Evolutionary conservation across 2,329 filamentous ascomycete species (phyloP).

Genomic region (Chrysosporium queenslandicum): DNA sequence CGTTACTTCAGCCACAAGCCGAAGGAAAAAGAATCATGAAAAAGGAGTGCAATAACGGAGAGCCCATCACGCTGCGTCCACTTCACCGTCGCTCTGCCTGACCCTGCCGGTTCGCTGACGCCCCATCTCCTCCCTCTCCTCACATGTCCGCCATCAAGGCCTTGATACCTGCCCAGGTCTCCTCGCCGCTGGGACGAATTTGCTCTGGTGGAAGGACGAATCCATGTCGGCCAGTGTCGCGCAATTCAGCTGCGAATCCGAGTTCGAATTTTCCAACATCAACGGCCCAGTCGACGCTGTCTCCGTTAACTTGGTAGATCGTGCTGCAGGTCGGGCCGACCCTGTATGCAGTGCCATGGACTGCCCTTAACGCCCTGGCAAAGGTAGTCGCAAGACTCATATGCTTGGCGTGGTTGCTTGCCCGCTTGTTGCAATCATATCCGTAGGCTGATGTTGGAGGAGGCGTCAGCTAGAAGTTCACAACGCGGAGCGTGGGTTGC

Average conservation of each 20-base stretch:
- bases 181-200: slow-evolving; percentile 40
- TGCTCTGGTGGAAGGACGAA: slow-evolving; percentile 43
- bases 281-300: slow-evolving; percentile 37
- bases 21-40: background rate
- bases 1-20: background rate
- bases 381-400: slow-evolving; percentile 42
- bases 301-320: slow-evolving; percentile 46
- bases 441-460: slow-evolving; percentile 40
- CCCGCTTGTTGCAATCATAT: slow-evolving; percentile 44
- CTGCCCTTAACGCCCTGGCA: slow-evolving; percentile 46
- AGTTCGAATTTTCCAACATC: slow-evolving; percentile 38
- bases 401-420: slow-evolving; percentile 42
- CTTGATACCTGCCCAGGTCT: slow-evolving; percentile 38
- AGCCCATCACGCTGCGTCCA: too few species aligned
- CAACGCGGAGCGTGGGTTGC: background rate
- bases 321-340: slow-evolving; percentile 47
- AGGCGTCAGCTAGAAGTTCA: background rate
- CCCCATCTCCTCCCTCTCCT: background rate
- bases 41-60: background rate
- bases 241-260: slow-evolving; percentile 42
- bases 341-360: slow-evolving; percentile 39
- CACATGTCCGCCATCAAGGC: slow-evolving; percentile 11
- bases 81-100: too few species aligned
- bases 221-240: slow-evolving; percentile 41
- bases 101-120: background rate